Percentiles rank a stretch among this genome's conserved stretches.
These are phyloP conservation scores for Plectosphaerella plurivora DNA, from an alignment of 2,329 filamentous ascomycete genomes.

Conservation along the genomic window DNA sequence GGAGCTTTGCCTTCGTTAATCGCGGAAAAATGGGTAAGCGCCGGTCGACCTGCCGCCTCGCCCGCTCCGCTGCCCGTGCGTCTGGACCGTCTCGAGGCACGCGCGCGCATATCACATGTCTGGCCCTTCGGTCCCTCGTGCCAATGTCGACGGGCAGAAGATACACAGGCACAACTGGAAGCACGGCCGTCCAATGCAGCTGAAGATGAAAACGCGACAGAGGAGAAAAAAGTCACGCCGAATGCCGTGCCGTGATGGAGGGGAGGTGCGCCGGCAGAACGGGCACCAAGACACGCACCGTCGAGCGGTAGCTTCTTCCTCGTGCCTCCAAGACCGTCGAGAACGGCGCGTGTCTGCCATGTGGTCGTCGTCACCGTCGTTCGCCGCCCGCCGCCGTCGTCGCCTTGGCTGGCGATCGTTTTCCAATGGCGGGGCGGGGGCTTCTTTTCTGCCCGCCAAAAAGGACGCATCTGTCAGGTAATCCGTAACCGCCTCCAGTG, in stretches of 20 bases:
- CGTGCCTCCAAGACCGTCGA: slow-evolving; percentile 3
- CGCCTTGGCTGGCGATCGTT: background rate
- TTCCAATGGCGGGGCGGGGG: too few species aligned
- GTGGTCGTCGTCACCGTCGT: slow-evolving; percentile 2
- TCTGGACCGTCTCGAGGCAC: too few species aligned
- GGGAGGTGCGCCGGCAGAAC: background rate
- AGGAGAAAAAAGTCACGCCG: background rate
- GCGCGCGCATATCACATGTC: too few species aligned
- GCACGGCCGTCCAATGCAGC: too few species aligned
- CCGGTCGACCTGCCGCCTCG: too few species aligned
- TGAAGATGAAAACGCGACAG: too few species aligned
- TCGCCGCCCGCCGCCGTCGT: background rate
- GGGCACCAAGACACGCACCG: background rate
- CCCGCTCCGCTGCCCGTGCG: too few species aligned
- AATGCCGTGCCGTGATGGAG: background rate
- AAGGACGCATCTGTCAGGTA: too few species aligned
- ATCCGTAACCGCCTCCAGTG: too few species aligned
- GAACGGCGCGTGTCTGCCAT: slow-evolving; percentile 9
- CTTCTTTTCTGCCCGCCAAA: too few species aligned
- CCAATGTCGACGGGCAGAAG: background rate
- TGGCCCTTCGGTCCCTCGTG: background rate
- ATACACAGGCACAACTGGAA: background rate
- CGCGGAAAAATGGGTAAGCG: too few species aligned
- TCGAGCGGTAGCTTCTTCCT: background rate
- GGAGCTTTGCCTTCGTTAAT: too few species aligned